Base-by-base conservation (phyloP, 192 early-diverging fungal genomes). In the Coemansia brasiliensis region DNA sequence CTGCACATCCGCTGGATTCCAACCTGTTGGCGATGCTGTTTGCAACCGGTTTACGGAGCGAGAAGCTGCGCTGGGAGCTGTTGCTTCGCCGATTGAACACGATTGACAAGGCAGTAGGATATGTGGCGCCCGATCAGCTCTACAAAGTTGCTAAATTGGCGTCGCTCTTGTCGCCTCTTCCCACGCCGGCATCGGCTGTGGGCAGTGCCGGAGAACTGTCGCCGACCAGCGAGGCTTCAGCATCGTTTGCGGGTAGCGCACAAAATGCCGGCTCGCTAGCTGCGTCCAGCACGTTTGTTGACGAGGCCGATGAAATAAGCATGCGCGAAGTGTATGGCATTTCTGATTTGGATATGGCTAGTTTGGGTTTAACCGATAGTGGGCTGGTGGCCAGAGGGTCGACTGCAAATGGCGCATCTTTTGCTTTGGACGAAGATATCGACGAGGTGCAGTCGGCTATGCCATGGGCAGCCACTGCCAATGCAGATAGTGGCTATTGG, bases 51-150 rank as follows among this genome's bases (percentile, higher is more conserved):
- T 56, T 77, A 59, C 49, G 74, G 10, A 70, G 64, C 67, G 67
- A 70, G 24, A 66, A 66, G 56, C 11, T 55, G 17, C 55, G 64
- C 35, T 65, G 61, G 74, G 66, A 70, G 42, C 52, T 77, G 63
- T 55, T 70, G 32, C 41, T 77, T 56, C 74, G 74, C 12, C 57
- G 74, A 17, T 55, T 65, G 39, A 44, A 55, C 26, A 58, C 63
- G 9, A 58, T 77, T 21, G 74, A 77, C 56, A 61, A 61, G 18
- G 74, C 74, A 3, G 48, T 77, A 18, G 74, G 67, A 9, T 77
- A 61, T 39, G 74, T 77, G 55, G 74, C 74, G 4, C 74, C 74
- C 12, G 74, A 77, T 11, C 67, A 70, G 50, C 58, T 77, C 3
- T 77, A 77, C 46, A 60, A 58, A 52, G 63, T 50, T 4, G 67